Percentiles rank a stretch among this genome's conserved stretches.
Conservation (phyloP, 2,329 filamentous ascomycete species). For the Aspergillus tamarii region DNA sequence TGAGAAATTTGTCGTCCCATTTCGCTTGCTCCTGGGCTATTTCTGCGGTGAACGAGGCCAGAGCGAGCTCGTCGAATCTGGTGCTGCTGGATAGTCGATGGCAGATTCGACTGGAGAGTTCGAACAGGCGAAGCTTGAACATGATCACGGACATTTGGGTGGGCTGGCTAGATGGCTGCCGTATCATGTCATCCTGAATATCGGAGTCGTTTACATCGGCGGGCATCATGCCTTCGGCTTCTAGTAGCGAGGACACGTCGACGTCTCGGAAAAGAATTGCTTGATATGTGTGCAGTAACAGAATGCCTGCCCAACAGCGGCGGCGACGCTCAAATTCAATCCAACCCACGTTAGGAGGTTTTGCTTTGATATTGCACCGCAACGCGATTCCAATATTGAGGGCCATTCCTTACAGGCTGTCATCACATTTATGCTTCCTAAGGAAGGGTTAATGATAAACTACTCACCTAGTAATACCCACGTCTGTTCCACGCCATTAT, state of each 20-base stretch:
- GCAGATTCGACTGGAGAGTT: conserved; percentile 31
- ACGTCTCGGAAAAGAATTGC: conserved; percentile 29
- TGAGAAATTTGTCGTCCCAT: conserved; percentile 22
- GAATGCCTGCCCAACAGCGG: conserved; percentile 36
- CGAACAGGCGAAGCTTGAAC: conserved; percentile 33
- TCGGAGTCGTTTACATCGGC: conserved; percentile 31
- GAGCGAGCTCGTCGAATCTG: conserved; percentile 8
- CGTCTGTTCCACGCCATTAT: neutral
- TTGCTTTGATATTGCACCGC: conserved; percentile 30
- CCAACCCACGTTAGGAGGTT: conserved; percentile 11
- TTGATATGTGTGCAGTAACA: conserved; percentile 38
- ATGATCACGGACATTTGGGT: conserved; percentile 39
- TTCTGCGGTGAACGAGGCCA: conserved; percentile 17
- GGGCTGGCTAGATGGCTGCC: conserved; percentile 17
- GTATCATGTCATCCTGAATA: conserved; percentile 17
- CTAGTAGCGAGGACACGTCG: conserved; percentile 27
- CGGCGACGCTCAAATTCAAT: conserved; percentile 32
- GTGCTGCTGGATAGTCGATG: conserved; percentile 17
- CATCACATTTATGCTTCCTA: too few species aligned
- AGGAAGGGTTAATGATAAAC: too few species aligned
- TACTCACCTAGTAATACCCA: conserved; percentile 2
- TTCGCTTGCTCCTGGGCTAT: conserved; percentile 22
- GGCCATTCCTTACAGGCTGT: conserved; percentile 17
- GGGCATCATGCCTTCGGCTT: conserved; percentile 24
- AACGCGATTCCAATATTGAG: conserved; percentile 35